Conservation (phyloP, 371 early-diverging fungal species). For the Dipsacomyces acuminosporus region DNA sequence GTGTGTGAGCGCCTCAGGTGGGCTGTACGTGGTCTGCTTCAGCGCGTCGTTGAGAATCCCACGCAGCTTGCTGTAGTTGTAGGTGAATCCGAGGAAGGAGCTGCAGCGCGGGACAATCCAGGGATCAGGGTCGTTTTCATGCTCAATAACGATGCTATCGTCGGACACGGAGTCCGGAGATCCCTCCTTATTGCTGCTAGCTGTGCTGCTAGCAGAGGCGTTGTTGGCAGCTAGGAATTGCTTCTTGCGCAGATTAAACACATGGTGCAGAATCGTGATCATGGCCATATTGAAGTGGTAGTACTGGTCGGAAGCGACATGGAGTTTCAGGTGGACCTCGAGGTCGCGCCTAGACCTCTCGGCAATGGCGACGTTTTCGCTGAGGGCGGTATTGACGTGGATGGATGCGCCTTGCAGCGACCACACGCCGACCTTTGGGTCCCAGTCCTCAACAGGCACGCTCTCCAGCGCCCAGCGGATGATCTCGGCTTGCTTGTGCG, state of each 20-base stretch:
- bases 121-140: constrained; percentile 31
- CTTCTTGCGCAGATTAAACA: constrained; percentile 41
- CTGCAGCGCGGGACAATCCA: constrained; percentile 46
- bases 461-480: constrained; percentile 48
- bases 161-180: neutral
- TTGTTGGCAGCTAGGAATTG: constrained; percentile 8
- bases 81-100: constrained; percentile 41
- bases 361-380: constrained; percentile 21
- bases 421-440: constrained; percentile 47
- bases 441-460: constrained; percentile 47
- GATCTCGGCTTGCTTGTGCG: constrained; percentile 43
- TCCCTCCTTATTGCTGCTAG: neutral
- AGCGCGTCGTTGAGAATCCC: constrained; percentile 40
- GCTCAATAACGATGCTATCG: constrained; percentile 5
- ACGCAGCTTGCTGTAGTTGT: constrained; percentile 35
- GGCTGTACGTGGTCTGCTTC: constrained; percentile 42
- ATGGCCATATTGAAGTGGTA: constrained; percentile 48
- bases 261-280: constrained; percentile 44
- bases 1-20: constrained; percentile 20
- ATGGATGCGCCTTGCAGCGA: constrained; percentile 48
- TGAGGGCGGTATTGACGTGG: constrained; percentile 43
- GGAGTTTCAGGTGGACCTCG: constrained; percentile 38
- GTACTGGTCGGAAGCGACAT: constrained; percentile 44
- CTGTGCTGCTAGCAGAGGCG: neutral
- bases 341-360: constrained; percentile 43